Evolutionary conservation across 2,329 filamentous ascomycete genomes (phyloP).

Genomic region (Hypocrella siamensis): DNA sequence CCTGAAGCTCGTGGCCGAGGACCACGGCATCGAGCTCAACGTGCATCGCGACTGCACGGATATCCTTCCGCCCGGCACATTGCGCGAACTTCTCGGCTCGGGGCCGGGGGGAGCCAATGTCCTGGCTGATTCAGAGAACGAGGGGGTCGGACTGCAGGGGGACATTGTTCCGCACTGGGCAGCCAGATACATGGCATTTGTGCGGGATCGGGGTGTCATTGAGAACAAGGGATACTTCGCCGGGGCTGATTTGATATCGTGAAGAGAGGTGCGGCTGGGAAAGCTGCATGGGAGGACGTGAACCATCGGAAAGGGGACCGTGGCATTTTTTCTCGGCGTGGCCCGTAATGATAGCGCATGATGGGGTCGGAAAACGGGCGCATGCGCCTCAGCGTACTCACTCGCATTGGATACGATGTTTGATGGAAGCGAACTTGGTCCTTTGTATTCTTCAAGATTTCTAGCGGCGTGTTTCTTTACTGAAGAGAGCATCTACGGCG

Average conservation of each 20-base stretch:
- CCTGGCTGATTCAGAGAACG: slow-evolving; percentile 42
- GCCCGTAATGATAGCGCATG: too few relatives aligned
- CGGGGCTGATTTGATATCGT: slow-evolving; percentile 54
- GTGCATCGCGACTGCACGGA: slow-evolving; percentile 93
- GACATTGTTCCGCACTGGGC: slow-evolving; percentile 87
- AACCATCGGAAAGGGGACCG: neutral
- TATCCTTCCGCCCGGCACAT: slow-evolving; percentile 71
- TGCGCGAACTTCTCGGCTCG: slow-evolving; percentile 67
- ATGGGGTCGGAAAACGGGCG: too few relatives aligned
- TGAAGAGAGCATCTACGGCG: too few relatives aligned
- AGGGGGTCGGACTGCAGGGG: slow-evolving; percentile 47
- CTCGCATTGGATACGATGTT: too few relatives aligned
- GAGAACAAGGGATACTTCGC: slow-evolving; percentile 99
- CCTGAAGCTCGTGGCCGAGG: slow-evolving; percentile 69
- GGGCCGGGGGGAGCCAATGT: slow-evolving; percentile 60
- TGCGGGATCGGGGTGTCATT: slow-evolving; percentile 84
- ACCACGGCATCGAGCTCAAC: slow-evolving; percentile 68
- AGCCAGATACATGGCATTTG: slow-evolving; percentile 90
- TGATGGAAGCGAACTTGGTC: too few relatives aligned
- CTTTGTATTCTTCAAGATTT: too few relatives aligned
- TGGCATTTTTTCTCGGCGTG: too few relatives aligned
- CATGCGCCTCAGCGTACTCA: too few relatives aligned
- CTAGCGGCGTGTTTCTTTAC: too few relatives aligned
- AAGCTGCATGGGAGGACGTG: neutral
- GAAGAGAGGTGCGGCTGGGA: neutral